Conservation (phyloP, 1,139 yeast genomes). For the Pneumocystis sp. region DNA sequence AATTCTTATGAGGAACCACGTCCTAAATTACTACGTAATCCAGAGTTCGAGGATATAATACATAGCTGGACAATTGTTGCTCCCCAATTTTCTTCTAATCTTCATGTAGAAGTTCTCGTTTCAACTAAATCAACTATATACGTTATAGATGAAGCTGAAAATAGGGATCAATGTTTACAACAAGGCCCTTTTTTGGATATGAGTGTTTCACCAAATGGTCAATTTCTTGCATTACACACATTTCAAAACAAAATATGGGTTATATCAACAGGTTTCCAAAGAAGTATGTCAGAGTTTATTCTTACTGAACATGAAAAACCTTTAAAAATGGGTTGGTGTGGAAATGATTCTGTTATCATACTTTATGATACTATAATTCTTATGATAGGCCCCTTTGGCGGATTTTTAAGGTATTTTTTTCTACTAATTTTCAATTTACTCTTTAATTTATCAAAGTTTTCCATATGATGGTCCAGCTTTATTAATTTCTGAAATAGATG, state of each 20-base stretch:
- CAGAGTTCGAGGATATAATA: conserved; percentile 14
- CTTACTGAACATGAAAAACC: conserved; percentile 21
- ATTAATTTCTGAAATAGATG: conserved; percentile 43
- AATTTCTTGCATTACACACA: conserved; percentile 44
- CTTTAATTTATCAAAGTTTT: background rate
- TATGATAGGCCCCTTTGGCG: conserved; percentile 59
- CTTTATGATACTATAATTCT: conserved; percentile 49
- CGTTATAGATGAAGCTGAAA: conserved; percentile 19
- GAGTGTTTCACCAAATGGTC: conserved; percentile 45
- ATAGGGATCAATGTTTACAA: conserved; percentile 25
- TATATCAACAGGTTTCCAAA: conserved; percentile 36
- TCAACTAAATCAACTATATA: conserved; percentile 18
- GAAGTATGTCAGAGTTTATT: conserved; percentile 36
- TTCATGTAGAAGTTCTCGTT: conserved; percentile 24
- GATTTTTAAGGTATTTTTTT: conserved; percentile 34
- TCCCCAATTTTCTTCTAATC: conserved; percentile 21
- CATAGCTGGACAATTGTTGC: conserved; percentile 25
- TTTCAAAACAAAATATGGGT: conserved; percentile 37
- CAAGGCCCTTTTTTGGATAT: conserved; percentile 47
- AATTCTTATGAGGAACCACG: conserved; percentile 23
- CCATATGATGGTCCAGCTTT: background rate
- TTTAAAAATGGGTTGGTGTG: conserved; percentile 60
- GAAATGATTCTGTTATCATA: conserved; percentile 60
- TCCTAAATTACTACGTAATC: conserved; percentile 17
- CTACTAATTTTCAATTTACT: conserved; percentile 28